Conservation (phyloP, 2,329 filamentous ascomycete genomes). For the Trichophyton simii region DNA sequence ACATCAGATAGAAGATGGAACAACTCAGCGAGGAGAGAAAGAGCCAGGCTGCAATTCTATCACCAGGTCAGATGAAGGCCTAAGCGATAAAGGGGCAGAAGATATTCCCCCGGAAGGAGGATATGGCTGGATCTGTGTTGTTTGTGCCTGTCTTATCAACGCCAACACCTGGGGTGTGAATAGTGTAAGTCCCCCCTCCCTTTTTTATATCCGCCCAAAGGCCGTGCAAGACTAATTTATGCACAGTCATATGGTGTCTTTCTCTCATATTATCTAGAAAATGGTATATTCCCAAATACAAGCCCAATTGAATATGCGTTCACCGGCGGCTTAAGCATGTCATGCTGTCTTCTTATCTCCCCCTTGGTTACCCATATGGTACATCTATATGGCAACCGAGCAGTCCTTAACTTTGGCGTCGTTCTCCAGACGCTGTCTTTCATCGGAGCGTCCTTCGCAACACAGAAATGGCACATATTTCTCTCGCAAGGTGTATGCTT, state of each 20-base stretch:
- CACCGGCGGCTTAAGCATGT: conserved; percentile 48
- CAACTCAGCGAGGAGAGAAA: not conserved
- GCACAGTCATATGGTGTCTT: conserved; percentile 43
- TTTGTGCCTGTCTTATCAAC: conserved; percentile 46
- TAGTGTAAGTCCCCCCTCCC: conserved; percentile 34
- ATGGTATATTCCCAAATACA: conserved; percentile 43
- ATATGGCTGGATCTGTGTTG: conserved; percentile 51
- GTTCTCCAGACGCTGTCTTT: conserved; percentile 43
- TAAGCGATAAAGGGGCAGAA: conserved; percentile 21
- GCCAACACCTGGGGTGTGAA: conserved; percentile 67
- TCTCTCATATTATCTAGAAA: conserved; percentile 46
- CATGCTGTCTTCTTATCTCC: conserved; percentile 44
- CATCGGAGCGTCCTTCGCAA: conserved; percentile 46
- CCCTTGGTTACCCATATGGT: conserved; percentile 45
- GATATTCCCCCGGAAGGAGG: conserved; percentile 41
- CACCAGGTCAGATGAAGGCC: not conserved
- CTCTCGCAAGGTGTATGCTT: conserved; percentile 50
- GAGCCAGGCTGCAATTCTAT: not conserved
- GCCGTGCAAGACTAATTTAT: not conserved
- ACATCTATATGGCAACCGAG: conserved; percentile 40
- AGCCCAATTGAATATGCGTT: conserved; percentile 47
- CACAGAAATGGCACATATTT: conserved; percentile 48
- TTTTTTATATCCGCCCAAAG: not conserved
- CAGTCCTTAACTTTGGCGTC: conserved; percentile 44
- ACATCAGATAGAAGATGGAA: not conserved